Base-by-base conservation (phyloP, 306 rosid species). In the Oemleria cerasiformis region DNA sequence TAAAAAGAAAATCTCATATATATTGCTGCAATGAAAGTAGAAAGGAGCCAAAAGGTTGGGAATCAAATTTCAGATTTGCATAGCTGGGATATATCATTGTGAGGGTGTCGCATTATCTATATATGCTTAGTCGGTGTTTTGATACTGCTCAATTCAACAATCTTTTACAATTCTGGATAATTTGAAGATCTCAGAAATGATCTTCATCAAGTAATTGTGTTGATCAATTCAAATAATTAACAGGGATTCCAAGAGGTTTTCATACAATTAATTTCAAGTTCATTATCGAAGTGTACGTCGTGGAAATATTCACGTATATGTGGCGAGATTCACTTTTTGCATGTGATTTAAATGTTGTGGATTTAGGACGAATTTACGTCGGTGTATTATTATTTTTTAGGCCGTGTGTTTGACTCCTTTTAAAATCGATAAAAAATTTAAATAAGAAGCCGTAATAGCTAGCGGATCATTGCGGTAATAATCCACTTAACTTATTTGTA, bases 11-110 rank as follows among this genome's bases (percentile, higher is more conserved):
- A 49, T 45, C 47, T 12, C 39, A 3, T n/a, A n/a, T n/a, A n/a
- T n/a, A n/a, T 58, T 30, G 15, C 54, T 68, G 21, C 67, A 43
- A 34, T 70, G 42, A 63, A 34, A 55, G 72, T 53, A 62, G 80
- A 70, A 30, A 70, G 61, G 55, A 21, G 44, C 68, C 61, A 57
- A 75, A 75, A 48, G 39, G 15, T 14, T 39, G 20, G 57, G 63
- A 40, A 44, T 68, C 43, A 68, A 49, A 21, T 47, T 57, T 49
- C 66, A 15, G 73, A 67, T 74, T 43, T 61, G 67, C 42, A 14
- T 60, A 57, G 49, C 40, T 60, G 65, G 66, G 63, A 12, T 61
- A 56, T 61, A 20, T 1, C 36, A 30, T 1, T 30, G 17, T 44
- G 1, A 54, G 9, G 67, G 50, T 45, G 10, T 74, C 41, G 39